phyloP scores from a whole-genome alignment of 768 basidiomycete species.

The Gelatoporia subvermispora region DNA sequence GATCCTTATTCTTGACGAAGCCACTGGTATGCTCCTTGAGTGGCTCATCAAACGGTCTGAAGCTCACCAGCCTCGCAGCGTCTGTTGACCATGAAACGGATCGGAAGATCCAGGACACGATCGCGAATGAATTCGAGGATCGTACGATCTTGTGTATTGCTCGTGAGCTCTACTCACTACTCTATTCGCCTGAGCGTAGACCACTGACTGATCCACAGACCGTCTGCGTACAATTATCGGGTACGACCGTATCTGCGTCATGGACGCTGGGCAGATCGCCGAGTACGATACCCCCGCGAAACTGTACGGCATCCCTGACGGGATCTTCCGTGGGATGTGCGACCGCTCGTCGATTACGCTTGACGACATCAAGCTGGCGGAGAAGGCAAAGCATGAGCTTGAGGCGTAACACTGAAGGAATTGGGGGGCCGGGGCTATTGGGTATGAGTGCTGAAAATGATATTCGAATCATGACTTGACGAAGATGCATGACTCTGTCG shows the following conservation, averaged over 20 bases:
- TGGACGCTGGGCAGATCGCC: constrained; percentile 76
- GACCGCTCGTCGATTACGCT: constrained; percentile 72
- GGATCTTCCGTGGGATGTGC: constrained; percentile 86
- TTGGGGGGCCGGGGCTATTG: too few species aligned
- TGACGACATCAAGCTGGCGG: constrained; percentile 55
- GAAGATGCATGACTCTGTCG: too few species aligned
- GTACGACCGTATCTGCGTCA: constrained; percentile 86
- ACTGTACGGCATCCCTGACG: constrained; percentile 50
- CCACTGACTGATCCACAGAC: constrained; percentile 36
- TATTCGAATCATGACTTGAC: too few species aligned
- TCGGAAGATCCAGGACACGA: constrained; percentile 86
- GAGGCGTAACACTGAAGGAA: not conserved
- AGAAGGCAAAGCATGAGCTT: constrained; percentile 17
- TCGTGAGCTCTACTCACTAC: constrained; percentile 43
- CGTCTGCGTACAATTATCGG: constrained; percentile 82
- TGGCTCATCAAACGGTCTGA: not conserved
- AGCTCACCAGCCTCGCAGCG: constrained; percentile 33
- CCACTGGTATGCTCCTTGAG: constrained; percentile 48
- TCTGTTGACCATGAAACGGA: constrained; percentile 90
- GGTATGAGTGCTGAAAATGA: too few species aligned
- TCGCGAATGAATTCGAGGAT: constrained; percentile 76
- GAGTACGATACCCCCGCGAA: constrained; percentile 80
- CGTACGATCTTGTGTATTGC: constrained; percentile 86
- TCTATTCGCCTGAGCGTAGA: too few species aligned
- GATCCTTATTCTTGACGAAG: constrained; percentile 87